phyloP scores from a whole-genome alignment of 2,329 filamentous ascomycete genomes.

The Microsporum canis region DNA sequence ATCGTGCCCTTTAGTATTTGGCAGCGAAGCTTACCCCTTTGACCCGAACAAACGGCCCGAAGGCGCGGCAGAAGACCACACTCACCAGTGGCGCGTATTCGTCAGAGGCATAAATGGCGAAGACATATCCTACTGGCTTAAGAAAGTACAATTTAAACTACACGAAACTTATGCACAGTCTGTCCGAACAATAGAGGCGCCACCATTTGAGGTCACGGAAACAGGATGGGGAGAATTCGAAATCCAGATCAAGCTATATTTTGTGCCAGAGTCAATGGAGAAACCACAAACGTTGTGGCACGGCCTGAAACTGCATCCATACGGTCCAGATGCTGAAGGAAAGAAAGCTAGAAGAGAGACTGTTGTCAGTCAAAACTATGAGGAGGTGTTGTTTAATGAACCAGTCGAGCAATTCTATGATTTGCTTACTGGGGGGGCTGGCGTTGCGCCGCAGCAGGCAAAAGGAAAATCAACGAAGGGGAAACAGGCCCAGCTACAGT shows the following conservation, averaged over 20 bases:
- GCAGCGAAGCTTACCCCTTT: conserved; percentile 68
- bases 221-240: conserved; percentile 98
- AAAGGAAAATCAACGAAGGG: conserved; percentile 45
- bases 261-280: conserved; percentile 73
- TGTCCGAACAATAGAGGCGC: conserved; percentile 69
- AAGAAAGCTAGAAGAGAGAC: conserved; percentile 53
- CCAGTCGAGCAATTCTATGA: conserved; percentile 89
- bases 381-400: conserved; percentile 95
- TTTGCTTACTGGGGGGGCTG: conserved; percentile 61
- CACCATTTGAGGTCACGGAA: conserved; percentile 75
- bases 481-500: conserved; percentile 35
- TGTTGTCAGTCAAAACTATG: conserved; percentile 71
- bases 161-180: conserved; percentile 94
- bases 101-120: conserved; percentile 81
- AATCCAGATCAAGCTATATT: conserved; percentile 90
- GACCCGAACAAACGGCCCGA: conserved; percentile 65
- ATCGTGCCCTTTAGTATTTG: conserved; percentile 49
- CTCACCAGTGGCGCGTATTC: conserved; percentile 92
- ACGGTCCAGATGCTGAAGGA: conserved; percentile 64
- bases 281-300: conserved; percentile 96
- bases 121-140: conserved; percentile 89
- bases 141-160: conserved; percentile 94
- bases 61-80: conserved; percentile 76
- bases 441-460: conserved; percentile 32
- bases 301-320: conserved; percentile 81